A percentile compares a stretch with the other conserved stretches of the same genome.
Conservation (phyloP, 2,329 filamentous ascomycete genomes). For the Chalara sp. region DNA sequence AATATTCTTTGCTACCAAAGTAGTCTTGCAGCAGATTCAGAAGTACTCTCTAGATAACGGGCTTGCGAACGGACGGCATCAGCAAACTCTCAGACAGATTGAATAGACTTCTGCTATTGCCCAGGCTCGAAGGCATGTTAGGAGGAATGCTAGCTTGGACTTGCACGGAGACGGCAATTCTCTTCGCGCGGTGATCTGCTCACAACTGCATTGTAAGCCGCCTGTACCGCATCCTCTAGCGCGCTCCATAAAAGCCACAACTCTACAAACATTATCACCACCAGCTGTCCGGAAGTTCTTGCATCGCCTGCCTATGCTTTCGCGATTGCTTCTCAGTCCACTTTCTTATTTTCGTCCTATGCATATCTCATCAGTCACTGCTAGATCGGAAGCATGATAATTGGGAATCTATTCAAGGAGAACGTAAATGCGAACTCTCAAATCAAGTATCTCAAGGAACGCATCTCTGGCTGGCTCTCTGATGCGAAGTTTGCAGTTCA, state of each 20-base stretch:
- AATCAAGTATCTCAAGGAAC: conserved; percentile 36
- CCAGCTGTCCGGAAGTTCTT: conserved; percentile 36
- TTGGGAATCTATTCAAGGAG: conserved; percentile 42
- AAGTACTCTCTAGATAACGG: background rate
- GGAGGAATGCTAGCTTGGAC: background rate
- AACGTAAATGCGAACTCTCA: conserved; percentile 36
- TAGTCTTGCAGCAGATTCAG: background rate
- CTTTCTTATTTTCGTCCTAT: conserved; percentile 47
- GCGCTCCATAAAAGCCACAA: conserved; percentile 41
- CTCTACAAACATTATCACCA: conserved; percentile 35
- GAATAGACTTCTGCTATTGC: background rate
- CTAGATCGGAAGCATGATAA: conserved; percentile 39
- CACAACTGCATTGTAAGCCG: conserved; percentile 38
- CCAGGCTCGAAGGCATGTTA: background rate
- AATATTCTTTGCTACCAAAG: too few relatives aligned
- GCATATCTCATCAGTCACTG: conserved; percentile 40
- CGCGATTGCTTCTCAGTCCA: conserved; percentile 39
- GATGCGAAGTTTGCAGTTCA: conserved; percentile 47
- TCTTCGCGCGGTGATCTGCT: conserved; percentile 42
- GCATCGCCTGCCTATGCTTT: conserved; percentile 42
- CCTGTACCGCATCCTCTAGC: conserved; percentile 43
- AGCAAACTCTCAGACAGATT: background rate
- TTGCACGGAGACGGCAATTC: conserved; percentile 33
- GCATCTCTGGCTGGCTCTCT: conserved; percentile 41
- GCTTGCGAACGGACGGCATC: background rate